Percentiles rank a stretch among this genome's conserved stretches.
These are phyloP conservation scores for Cadophora sp. DNA, from an alignment of 2,329 filamentous ascomycete species.

Conservation along the genomic window DNA sequence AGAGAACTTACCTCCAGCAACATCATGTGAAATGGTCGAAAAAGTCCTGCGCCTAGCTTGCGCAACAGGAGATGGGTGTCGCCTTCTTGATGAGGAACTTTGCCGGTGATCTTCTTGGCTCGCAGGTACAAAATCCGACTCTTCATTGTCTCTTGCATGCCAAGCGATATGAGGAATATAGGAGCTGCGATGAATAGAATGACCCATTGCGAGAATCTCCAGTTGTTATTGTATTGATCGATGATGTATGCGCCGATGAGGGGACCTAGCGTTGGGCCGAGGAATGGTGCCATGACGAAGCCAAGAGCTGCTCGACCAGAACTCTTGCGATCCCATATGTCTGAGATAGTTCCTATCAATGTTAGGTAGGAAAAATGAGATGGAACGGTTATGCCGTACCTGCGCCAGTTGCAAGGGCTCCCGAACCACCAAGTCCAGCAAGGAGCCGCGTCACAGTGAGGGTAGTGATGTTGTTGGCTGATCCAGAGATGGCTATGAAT, in stretches of 20 bases:
- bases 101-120: slow-evolving; percentile 44
- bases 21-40: slow-evolving; percentile 64
- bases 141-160: slow-evolving; percentile 47
- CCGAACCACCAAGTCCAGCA: slow-evolving; percentile 64
- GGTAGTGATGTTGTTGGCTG: slow-evolving; percentile 61
- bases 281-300: slow-evolving; percentile 38
- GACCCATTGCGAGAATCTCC: slow-evolving; percentile 39
- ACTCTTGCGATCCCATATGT: slow-evolving; percentile 52
- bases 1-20: slow-evolving; percentile 57
- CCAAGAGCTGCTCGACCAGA: slow-evolving; percentile 38
- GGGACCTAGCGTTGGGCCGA: slow-evolving; percentile 39
- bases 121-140: slow-evolving; percentile 34
- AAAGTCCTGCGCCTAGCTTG: slow-evolving; percentile 37
- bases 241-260: slow-evolving; percentile 43
- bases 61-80: slow-evolving; percentile 31
- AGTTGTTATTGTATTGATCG: slow-evolving; percentile 38
- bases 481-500: slow-evolving; percentile 66
- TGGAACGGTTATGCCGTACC: slow-evolving; percentile 17
- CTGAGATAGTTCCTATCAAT: slow-evolving; percentile 49
- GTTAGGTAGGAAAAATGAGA: slow-evolving; percentile 9
- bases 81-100: slow-evolving; percentile 27
- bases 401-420: slow-evolving; percentile 38
- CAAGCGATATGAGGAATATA: slow-evolving; percentile 47
- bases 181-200: slow-evolving; percentile 42
- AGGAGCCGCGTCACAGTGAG: slow-evolving; percentile 73